These are phyloP conservation scores for Pythium pyrilobum DNA, from an alignment of 352 stramenopile genomes.

Conservation along the genomic window DNA sequence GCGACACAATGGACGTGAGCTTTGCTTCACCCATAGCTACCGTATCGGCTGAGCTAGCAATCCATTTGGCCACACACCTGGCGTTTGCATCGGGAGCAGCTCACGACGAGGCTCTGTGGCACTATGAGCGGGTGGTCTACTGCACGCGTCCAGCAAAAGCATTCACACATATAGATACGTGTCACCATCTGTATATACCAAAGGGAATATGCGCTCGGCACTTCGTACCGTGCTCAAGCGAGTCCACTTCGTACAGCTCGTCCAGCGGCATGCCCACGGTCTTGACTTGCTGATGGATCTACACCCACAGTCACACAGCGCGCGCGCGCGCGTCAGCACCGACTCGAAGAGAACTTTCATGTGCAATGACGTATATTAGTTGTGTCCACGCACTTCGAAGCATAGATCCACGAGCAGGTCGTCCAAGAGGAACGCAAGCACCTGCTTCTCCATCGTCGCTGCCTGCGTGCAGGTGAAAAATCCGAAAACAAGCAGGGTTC, in stretches of 20 bases:
- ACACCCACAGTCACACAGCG: background rate
- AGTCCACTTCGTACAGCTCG: slow-evolving; percentile 65
- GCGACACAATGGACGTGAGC: background rate
- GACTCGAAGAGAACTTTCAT: background rate
- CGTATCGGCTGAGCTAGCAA: background rate
- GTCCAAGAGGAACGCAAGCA: slow-evolving; percentile 52
- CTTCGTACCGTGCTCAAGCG: slow-evolving; percentile 35
- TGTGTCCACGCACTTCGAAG: slow-evolving; percentile 40
- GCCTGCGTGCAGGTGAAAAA: background rate
- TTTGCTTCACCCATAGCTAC: background rate
- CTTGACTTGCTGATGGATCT: slow-evolving; percentile 64
- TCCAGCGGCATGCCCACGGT: slow-evolving; percentile 59
- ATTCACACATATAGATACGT: too few species aligned
- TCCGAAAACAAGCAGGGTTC: slow-evolving; percentile 11
- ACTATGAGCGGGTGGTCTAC: slow-evolving; percentile 26
- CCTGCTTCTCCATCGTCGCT: slow-evolving; percentile 32
- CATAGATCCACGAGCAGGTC: slow-evolving; percentile 63
- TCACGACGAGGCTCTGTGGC: slow-evolving; percentile 53
- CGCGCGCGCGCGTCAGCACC: background rate
- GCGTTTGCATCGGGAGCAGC: slow-evolving; percentile 56
- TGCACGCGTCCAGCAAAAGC: background rate
- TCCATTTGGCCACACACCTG: slow-evolving; percentile 23
- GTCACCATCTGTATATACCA: background rate
- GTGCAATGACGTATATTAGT: too few species aligned
- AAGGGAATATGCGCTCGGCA: background rate